Evolutionary conservation across 345 rosid species (phyloP).

Genomic region (Brassica rapa): DNA sequence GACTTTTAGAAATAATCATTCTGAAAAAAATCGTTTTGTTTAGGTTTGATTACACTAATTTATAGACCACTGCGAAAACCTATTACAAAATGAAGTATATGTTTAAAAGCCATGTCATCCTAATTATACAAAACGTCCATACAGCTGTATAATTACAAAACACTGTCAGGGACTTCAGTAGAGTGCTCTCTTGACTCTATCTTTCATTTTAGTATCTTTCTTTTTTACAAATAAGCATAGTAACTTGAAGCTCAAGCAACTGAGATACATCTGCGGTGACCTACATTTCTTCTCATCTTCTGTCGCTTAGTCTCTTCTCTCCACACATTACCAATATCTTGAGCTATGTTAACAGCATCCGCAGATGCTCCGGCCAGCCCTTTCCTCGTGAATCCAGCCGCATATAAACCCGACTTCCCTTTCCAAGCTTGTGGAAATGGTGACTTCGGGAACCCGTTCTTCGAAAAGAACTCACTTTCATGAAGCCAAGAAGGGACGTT

Average conservation of each 20-base stretch:
- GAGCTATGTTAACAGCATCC: conserved; percentile 72
- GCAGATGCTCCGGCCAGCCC: conserved; percentile 81
- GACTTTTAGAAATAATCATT: too few species aligned
- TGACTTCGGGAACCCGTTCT: conserved; percentile 62
- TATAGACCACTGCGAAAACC: neutral
- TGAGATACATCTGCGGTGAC: conserved; percentile 76
- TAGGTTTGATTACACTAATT: too few species aligned
- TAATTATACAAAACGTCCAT: conserved; percentile 53
- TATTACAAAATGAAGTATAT: neutral
- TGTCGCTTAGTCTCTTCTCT: conserved; percentile 70
- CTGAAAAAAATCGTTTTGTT: too few species aligned
- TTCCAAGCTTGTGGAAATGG: conserved; percentile 79
- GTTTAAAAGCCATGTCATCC: conserved; percentile 54
- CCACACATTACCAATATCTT: conserved; percentile 77
- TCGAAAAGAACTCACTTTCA: conserved; percentile 78
- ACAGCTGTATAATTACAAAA: conserved; percentile 24
- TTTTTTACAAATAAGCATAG: neutral
- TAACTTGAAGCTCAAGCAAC: conserved; percentile 29
- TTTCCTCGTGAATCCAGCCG: conserved; percentile 89
- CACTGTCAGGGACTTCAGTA: conserved; percentile 48
- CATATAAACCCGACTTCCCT: conserved; percentile 75
- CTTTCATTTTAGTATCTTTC: neutral
- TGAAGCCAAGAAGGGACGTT: conserved; percentile 76
- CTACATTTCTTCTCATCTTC: conserved; percentile 49
- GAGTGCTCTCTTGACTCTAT: conserved; percentile 50